phyloP scores from a whole-genome alignment of 202 grass and related monocot species.

The Panicum hallii region DNA sequence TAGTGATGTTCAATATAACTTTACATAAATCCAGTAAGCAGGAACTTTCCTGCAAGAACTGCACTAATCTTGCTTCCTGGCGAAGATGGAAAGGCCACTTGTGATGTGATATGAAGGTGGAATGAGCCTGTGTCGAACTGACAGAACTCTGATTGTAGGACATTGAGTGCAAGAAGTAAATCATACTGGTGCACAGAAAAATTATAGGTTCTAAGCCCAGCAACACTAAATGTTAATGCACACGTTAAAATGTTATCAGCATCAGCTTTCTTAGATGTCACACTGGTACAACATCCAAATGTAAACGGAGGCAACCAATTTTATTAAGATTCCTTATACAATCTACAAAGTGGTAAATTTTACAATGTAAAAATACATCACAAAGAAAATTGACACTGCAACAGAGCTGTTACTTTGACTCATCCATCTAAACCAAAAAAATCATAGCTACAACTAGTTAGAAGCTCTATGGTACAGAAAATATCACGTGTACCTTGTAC shows the following conservation, averaged over 20 bases:
- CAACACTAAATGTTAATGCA: neutral
- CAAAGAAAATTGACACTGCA: neutral
- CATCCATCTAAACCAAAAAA: conserved; percentile 37
- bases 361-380: conserved; percentile 17
- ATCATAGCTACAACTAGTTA: conserved; percentile 30
- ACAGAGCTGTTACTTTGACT: conserved; percentile 19
- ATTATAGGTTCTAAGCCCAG: neutral
- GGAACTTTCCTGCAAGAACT: conserved; percentile 28
- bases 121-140: neutral
- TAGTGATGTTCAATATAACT: conserved; percentile 26
- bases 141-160: neutral
- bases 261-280: neutral
- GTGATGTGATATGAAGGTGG: neutral
- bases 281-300: neutral
- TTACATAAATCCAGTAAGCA: conserved; percentile 38
- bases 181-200: conserved; percentile 2
- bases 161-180: conserved; percentile 8
- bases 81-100: conserved; percentile 9
- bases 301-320: conserved; percentile 32
- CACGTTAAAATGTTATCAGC: neutral
- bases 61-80: conserved; percentile 26
- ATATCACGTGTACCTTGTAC: conserved; percentile 26
- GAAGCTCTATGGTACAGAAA: conserved; percentile 25
- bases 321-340: conserved; percentile 32
- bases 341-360: conserved; percentile 33